These are phyloP conservation scores for Streptanthus diversifolius DNA, from an alignment of 345 rosid genomes.

Conservation along the genomic window DNA sequence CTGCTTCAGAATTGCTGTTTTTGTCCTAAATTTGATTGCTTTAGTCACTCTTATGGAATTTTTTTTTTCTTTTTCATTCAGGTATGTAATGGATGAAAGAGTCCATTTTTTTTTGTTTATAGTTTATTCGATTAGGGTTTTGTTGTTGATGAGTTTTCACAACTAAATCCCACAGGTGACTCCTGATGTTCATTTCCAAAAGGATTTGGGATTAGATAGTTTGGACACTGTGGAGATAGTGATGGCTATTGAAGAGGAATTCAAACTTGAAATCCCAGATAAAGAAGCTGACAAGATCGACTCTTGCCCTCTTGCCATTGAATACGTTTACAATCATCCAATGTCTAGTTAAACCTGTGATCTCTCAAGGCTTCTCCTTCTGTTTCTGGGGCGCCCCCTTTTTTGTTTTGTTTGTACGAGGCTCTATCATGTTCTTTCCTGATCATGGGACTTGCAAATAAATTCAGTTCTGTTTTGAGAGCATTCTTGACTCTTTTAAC, in stretches of 20 bases:
- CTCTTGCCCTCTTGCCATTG: slow-evolving; percentile 76
- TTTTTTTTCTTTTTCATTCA: too few species aligned
- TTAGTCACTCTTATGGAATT: too few species aligned
- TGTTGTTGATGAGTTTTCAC: not conserved
- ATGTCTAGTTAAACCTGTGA: slow-evolving; percentile 49
- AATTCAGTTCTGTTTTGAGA: slow-evolving; percentile 33
- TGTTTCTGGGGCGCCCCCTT: slow-evolving; percentile 13
- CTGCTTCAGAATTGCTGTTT: not conserved
- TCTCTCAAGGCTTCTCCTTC: not conserved
- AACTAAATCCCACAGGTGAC: slow-evolving; percentile 43
- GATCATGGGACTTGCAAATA: slow-evolving; percentile 35
- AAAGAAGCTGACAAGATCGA: slow-evolving; percentile 92
- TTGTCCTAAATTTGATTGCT: not conserved
- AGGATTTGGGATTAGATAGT: slow-evolving; percentile 85
- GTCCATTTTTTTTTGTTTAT: too few species aligned
- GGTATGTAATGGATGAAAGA: not conserved
- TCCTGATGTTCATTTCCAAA: slow-evolving; percentile 79
- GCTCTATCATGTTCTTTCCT: slow-evolving; percentile 9
- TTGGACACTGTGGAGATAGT: slow-evolving; percentile 92
- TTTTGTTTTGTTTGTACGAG: slow-evolving; percentile 11
- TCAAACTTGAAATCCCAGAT: slow-evolving; percentile 93
- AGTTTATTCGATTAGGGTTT: too few species aligned
- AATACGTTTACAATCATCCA: slow-evolving; percentile 80
- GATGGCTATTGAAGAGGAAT: slow-evolving; percentile 96
- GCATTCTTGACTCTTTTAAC: slow-evolving; percentile 24